Base-by-base conservation (phyloP, 352 stramenopile genomes). In the Phytophthora melonis region DNA sequence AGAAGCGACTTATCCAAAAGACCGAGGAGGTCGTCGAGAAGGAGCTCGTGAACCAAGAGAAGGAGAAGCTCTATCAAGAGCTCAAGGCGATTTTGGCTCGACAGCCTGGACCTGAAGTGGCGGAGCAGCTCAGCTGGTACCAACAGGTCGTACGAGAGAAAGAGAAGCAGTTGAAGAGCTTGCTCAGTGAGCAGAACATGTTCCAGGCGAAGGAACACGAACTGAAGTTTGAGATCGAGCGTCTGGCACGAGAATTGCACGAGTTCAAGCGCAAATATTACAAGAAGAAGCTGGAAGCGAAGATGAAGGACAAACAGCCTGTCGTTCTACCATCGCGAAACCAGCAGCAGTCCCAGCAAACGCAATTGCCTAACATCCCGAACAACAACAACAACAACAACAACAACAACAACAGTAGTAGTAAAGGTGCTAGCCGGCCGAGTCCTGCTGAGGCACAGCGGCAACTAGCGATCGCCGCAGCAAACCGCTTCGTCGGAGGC, bases 181-280 rank as follows among this genome's bases (percentile, higher is more conserved):
- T 99, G 79, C 90, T 98, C 32, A 95, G 88, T 60, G 97, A 99
- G 70, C 94, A 99, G 63, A 99, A 99, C 78, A 99, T 99, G 97
- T 95, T 97, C 63, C 84, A 96, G 68, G 90, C 91, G 14, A 94
- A 97, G 73, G 93, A 98, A 47, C 97, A 97, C 70, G 96, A 98
- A 67, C 94, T 98, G 68, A 98, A 98, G 68, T 99, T 98, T 67
- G 96, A 99, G 77, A 94, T 98, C 49, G 94, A 99, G 75, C 89
- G 93, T 3, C 80, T 99, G 10, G 90, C 87, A 11, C 82, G 92
- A 6, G 96, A 99, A 63, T 74, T 98, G 21, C 89, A 98, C 62
- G 96, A 99, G 58, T 96, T 98, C 72, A 99, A 99, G 74, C 88
- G 94, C 58, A 98, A 98, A 74, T 98, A 98, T 71, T 99, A 98